These are phyloP conservation scores for Tuber aestivum DNA, from an alignment of 495 filamentous ascomycete genomes.

Conservation along the genomic window DNA sequence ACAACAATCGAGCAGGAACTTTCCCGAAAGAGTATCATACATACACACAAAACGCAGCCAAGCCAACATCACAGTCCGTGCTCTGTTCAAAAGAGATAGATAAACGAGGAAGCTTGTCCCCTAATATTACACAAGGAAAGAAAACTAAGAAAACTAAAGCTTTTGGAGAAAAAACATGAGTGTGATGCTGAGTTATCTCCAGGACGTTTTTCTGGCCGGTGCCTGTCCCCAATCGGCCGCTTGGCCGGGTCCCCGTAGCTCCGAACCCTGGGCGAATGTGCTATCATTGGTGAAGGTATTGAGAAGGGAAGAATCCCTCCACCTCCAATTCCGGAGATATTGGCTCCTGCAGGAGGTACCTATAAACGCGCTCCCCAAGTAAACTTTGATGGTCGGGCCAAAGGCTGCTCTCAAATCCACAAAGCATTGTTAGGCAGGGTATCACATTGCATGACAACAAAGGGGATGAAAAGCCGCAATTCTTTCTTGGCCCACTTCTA, in stretches of 20 bases:
- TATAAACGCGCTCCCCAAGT: not conserved
- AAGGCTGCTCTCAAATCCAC: not conserved
- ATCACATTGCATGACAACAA: not conserved
- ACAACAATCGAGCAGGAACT: not conserved
- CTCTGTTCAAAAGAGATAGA: not conserved
- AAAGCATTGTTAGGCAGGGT: not conserved
- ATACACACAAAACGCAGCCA: not conserved
- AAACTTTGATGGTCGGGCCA: not conserved
- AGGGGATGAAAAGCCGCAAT: not conserved
- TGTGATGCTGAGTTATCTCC: not conserved
- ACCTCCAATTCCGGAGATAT: not conserved
- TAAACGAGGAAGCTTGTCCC: not conserved
- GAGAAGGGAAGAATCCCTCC: not conserved
- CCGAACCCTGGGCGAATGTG: not conserved
- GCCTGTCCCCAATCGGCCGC: not conserved
- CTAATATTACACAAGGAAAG: not conserved
- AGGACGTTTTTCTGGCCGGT: not conserved
- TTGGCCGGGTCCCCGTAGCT: not conserved
- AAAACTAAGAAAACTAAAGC: not conserved
- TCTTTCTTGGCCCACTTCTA: not conserved
- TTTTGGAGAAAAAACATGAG: not conserved
- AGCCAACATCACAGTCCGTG: not conserved
- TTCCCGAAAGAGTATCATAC: not conserved
- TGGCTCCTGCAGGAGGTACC: not conserved
- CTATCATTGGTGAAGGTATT: not conserved